A percentile compares a stretch with the other conserved stretches of the same genome.
phyloP scores from a whole-genome alignment of 805 yeast species.

The Kodamaea leandrae region DNA sequence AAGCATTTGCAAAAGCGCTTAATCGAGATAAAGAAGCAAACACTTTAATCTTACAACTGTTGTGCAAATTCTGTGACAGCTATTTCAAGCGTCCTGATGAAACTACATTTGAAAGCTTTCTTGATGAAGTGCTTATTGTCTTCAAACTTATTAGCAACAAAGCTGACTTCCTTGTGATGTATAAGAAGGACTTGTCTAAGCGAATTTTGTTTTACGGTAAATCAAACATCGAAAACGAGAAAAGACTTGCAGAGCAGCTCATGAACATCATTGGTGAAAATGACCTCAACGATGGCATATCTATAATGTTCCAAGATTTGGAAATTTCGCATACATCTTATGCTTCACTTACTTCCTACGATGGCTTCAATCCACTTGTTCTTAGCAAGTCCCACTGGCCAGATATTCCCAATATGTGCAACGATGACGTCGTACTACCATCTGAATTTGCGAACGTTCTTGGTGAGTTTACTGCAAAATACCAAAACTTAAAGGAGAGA shows the following conservation, averaged over 20 bases:
- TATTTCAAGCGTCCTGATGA: constrained; percentile 18
- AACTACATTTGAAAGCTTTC: constrained; percentile 14
- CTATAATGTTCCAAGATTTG: constrained; percentile 36
- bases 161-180: constrained; percentile 27
- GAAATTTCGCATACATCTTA: constrained; percentile 19
- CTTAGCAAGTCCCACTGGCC: constrained; percentile 42
- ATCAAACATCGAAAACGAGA: constrained; percentile 19
- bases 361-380: constrained; percentile 27
- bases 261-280: constrained; percentile 30
- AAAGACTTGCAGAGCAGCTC: constrained; percentile 21
- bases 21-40: constrained; percentile 14
- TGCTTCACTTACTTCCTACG: constrained; percentile 14
- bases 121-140: constrained; percentile 20
- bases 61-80: constrained; percentile 33
- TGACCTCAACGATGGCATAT: constrained; percentile 27
- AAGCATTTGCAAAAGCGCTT: constrained; percentile 23
- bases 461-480: constrained; percentile 20
- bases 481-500: constrained; percentile 20
- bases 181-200: constrained; percentile 36
- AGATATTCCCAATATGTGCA: constrained; percentile 28
- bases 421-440: constrained; percentile 22
- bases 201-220: constrained; percentile 30
- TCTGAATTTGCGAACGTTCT: constrained; percentile 17
- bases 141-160: constrained; percentile 37
- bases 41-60: constrained; percentile 17